Conservation (phyloP, 129 eudicot genomes). For the Pulicaria dysenterica region DNA sequence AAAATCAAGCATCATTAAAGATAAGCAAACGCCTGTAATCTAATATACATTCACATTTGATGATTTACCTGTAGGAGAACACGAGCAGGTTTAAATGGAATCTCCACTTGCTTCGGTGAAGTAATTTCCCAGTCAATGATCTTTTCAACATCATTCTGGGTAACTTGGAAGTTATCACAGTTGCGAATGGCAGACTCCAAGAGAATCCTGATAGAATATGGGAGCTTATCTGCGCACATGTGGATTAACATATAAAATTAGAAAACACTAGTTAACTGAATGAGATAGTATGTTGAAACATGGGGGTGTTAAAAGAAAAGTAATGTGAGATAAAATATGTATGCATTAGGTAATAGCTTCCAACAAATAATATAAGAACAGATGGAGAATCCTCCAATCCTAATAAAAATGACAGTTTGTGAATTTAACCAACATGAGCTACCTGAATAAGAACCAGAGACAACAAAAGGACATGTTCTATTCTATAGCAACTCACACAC, state of each 20-base stretch:
- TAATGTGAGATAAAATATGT: not conserved
- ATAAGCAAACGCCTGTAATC: not conserved
- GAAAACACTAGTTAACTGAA: no score
- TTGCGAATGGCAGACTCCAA: conserved; percentile 97
- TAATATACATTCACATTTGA: conserved; percentile 1
- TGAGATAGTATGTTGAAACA: no score
- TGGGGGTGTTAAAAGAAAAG: not conserved
- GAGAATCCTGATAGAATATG: conserved; percentile 88
- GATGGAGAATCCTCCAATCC: conserved; percentile 6
- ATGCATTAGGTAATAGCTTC: not conserved
- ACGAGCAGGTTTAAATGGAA: conserved; percentile 99
- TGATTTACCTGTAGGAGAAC: conserved; percentile 82
- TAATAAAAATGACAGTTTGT: not conserved
- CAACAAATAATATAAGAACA: not conserved
- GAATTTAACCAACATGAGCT: not conserved
- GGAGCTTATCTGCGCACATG: conserved; percentile 73
- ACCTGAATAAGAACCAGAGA: not conserved
- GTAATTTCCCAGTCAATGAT: conserved; percentile 97
- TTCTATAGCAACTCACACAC: not conserved
- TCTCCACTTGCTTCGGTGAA: conserved; percentile 96
- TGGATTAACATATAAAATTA: not conserved
- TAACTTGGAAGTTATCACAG: conserved; percentile 96
- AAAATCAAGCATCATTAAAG: not conserved
- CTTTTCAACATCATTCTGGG: conserved; percentile 87
- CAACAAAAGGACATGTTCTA: not conserved